Evolutionary conservation across 345 rosid species (phyloP).

Genomic region (Aquilaria yunnanensis): DNA sequence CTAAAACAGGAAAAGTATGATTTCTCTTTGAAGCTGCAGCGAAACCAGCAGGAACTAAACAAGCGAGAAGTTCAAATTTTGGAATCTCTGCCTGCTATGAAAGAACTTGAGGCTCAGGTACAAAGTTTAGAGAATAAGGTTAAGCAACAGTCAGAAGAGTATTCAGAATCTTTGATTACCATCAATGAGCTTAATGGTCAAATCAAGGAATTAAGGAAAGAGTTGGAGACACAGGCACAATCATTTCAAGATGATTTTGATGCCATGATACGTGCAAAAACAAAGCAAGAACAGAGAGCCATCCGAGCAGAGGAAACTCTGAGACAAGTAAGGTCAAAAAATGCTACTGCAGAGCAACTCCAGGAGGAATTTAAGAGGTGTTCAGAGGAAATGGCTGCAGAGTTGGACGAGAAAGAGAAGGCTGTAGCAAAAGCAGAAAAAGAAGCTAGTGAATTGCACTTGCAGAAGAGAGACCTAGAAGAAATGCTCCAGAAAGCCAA

Average conservation of each 20-base stretch:
- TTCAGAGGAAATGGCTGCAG: constrained; percentile 65
- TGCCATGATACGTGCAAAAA: constrained; percentile 44
- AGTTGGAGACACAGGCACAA: constrained; percentile 51
- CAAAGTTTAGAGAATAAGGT: constrained; percentile 59
- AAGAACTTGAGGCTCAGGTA: constrained; percentile 47
- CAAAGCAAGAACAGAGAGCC: constrained; percentile 82
- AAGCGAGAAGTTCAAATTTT: constrained; percentile 29
- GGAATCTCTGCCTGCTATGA: constrained; percentile 30
- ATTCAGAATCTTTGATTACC: constrained; percentile 54
- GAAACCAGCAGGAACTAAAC: constrained; percentile 36
- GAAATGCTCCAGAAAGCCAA: constrained; percentile 63
- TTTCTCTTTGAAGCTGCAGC: constrained; percentile 40
- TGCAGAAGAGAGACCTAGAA: constrained; percentile 51
- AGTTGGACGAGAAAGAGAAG: constrained; percentile 77
- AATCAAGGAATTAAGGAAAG: constrained; percentile 55
- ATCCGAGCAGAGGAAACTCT: constrained; percentile 82
- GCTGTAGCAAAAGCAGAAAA: constrained; percentile 42
- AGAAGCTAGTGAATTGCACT: constrained; percentile 63
- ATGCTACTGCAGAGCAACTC: constrained; percentile 74
- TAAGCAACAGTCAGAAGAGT: constrained; percentile 56
- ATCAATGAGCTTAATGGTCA: constrained; percentile 60
- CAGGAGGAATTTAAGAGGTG: constrained; percentile 81
- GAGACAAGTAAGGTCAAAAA: constrained; percentile 70
- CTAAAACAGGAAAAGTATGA: constrained; percentile 56
- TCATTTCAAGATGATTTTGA: constrained; percentile 72